Evolutionary conservation across 768 basidiomycete species (phyloP), one percentile per base, ranked within the genome.

Genomic region (Agaricus blazei): DNA sequence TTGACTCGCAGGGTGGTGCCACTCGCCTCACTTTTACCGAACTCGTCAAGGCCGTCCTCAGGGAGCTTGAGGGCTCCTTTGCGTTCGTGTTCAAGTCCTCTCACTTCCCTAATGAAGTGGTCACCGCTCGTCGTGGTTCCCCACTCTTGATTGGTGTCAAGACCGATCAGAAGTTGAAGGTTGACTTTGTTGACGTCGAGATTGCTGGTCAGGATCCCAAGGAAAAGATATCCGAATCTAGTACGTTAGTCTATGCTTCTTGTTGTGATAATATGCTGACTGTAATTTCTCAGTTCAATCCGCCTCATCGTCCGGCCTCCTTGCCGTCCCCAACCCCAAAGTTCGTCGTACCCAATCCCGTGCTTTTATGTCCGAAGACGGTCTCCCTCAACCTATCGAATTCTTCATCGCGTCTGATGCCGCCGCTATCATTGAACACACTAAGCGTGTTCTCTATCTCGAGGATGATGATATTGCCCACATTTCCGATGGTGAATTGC

Each of bases 331-430:
- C 36, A 81, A 79, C 63, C 81, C 87, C 58, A 96, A 94, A 72
- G 84, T 97, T 54, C 80, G 90, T 61, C 90, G 94, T 60, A 89
- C 92, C 26, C 97, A 98, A 69, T 97, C 95, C 40, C 88, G 97
- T 24, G 95, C 95, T 42, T 99, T 98, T 81, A 91, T 98, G 79
- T 91, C 93, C 12, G 97, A 98, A 65, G 97, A 99, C 72, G 97
- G 97, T 47, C 86, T 95, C 65, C 95, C 96, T 38, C 94, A 98
- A 64, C 96, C 97, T 42, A 99, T 99, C 72, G 97, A 99, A 67
- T 99, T 95, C 80, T 98, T 98, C 77, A 89, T 99, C 63, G 97
- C 97, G 5, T 98, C 96, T 2, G 97, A 99, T 65, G 97, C 97
- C 26, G 75, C 90, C 26, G 97, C 97, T 52, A 87, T 99, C 63